phyloP scores from a whole-genome alignment of 805 yeast genomes.

The Ogataea corticis region DNA sequence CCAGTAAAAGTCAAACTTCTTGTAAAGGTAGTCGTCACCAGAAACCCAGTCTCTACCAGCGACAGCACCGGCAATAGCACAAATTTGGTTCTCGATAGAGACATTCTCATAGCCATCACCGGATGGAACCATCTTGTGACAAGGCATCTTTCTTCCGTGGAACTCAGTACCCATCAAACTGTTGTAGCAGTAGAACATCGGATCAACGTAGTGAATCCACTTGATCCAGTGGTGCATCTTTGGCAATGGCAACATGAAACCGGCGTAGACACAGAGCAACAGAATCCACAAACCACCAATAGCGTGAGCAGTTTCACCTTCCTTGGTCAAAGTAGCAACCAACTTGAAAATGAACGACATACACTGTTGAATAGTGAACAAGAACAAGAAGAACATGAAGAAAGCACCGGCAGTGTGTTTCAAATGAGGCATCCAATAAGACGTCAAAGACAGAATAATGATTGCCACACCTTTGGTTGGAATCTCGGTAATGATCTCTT shows the following conservation, averaged over 20 bases:
- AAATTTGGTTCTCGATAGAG: constrained; percentile 42
- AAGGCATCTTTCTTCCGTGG: constrained; percentile 50
- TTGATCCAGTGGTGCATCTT: constrained; percentile 60
- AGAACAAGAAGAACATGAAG: constrained; percentile 49
- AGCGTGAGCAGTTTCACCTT: constrained; percentile 58
- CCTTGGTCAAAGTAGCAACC: constrained; percentile 51
- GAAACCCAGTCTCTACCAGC: constrained; percentile 28
- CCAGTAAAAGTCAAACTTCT: constrained; percentile 37
- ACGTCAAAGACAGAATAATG: constrained; percentile 45
- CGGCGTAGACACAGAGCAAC: constrained; percentile 58
- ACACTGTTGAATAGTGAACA: constrained; percentile 44
- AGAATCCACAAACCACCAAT: constrained; percentile 54
- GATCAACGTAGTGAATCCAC: constrained; percentile 52
- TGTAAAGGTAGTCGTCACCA: constrained; percentile 39
- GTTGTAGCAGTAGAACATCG: constrained; percentile 50
- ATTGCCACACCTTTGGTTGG: constrained; percentile 57
- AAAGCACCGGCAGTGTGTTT: constrained; percentile 55
- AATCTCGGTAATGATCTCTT: constrained; percentile 58
- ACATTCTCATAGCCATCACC: constrained; percentile 55
- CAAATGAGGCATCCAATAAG: constrained; percentile 55
- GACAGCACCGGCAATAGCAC: constrained; percentile 51
- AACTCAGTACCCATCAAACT: constrained; percentile 59
- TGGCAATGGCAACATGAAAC: constrained; percentile 44
- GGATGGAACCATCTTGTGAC: constrained; percentile 50
- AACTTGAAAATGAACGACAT: constrained; percentile 55